Evolutionary conservation across 2,329 filamentous ascomycete species (phyloP), one percentile per base, ranked within the genome.

Genomic region (Grosmannia huntii): DNA sequence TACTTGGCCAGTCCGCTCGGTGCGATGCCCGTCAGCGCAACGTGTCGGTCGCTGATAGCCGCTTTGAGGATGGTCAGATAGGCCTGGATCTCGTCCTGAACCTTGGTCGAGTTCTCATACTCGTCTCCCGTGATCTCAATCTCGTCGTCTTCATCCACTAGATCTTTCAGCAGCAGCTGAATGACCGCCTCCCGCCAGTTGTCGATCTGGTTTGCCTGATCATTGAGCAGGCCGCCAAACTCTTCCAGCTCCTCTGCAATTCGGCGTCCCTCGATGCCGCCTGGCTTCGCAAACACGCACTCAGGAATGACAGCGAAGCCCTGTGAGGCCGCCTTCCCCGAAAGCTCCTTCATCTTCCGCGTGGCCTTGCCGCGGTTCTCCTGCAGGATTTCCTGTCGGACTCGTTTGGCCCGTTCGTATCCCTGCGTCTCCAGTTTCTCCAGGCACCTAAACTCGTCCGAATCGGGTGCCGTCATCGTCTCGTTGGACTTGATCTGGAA

Each of bases 11-110:
- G 81, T 36, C 80, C 75, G 63, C 94, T 95, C 9, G 62, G 61
- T n/a, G 76, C 77, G 60, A 90, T 79, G 0, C 92, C 92, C 1
- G 86, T 87, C 19, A 96, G 76, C 31, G 84, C 82, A 62, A 86
- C 83, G 62, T 86, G 83, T 14, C 92, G 84, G 70, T 97, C 91
- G 7, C 89, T 85, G 59, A 94, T 80, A 53, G 86, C 77, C 0
- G 87, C 83, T 60, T 89, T 81, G 31, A 96, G 75, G 10, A 82
- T 84, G 67, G 90, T 84, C 59, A 95, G 86, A 66, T 95, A 95
- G 7, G 88, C 88, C 70, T 92, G 89, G 49, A 96, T 81, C 67
- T 95, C 84, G 61, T 96, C 92, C 71, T 97, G 92, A 52, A 86
- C 80, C 68, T 89, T 89, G 0, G 90, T 89, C 0, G 92, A 95